phyloP scores from a whole-genome alignment of 2,329 filamentous ascomycete genomes.

The Huntiella omanensis region DNA sequence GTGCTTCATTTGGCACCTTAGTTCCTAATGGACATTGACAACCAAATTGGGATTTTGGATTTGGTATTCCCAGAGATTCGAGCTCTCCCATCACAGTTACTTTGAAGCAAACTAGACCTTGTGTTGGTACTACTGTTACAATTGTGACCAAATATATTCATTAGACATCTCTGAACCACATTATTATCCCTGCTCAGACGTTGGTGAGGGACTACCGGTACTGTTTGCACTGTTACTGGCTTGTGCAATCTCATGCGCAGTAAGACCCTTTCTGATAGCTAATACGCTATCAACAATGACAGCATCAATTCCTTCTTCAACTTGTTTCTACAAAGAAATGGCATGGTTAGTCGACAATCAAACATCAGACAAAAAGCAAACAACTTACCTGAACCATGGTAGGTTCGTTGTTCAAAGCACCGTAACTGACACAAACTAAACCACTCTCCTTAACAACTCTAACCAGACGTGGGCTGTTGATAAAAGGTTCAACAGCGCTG shows the following conservation, averaged over 20 bases:
- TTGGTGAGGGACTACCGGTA: not conserved
- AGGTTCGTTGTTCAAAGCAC: conserved; percentile 74
- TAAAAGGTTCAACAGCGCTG: conserved; percentile 68
- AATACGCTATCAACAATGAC: conserved; percentile 94
- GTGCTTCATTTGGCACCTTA: too few species aligned
- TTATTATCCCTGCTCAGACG: not conserved
- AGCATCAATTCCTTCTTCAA: conserved; percentile 87
- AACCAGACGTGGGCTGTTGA: conserved; percentile 74
- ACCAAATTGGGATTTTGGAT: too few species aligned
- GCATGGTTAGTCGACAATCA: conserved; percentile 1
- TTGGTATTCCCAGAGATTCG: too few species aligned
- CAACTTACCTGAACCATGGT: conserved; percentile 63
- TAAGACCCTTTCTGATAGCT: conserved; percentile 78
- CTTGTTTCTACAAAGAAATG: conserved; percentile 47
- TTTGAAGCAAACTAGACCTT: too few species aligned
- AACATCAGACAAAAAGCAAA: not conserved
- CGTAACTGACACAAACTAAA: conserved; percentile 87
- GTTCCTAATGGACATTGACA: too few species aligned
- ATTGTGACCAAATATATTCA: too few species aligned
- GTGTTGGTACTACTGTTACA: too few species aligned
- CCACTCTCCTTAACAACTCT: conserved; percentile 87
- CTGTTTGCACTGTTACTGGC: conserved; percentile 3
- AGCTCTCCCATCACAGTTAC: too few species aligned
- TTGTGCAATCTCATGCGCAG: conserved; percentile 18
- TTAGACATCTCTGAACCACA: too few species aligned